Evolutionary conservation across 2,329 filamentous ascomycete genomes (phyloP).

Genomic region (Aureobasidium sp.): DNA sequence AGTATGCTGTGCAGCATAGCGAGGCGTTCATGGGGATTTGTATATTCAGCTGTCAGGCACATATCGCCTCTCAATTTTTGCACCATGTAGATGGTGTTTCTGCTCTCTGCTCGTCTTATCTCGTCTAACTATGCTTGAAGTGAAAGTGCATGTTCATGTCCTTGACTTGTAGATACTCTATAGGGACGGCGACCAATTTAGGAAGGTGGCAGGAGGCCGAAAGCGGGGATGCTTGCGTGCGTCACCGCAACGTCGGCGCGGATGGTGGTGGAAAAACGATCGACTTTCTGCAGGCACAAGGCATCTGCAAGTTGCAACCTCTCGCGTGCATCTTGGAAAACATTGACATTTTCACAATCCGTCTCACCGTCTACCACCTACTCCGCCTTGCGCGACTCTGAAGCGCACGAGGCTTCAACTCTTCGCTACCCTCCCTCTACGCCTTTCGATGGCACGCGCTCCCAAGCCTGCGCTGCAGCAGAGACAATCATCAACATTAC

Average conservation of each 20-base stretch:
- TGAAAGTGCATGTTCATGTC: too few relatives aligned
- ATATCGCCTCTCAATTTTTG: background rate
- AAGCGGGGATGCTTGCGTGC: background rate
- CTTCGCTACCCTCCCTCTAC: background rate
- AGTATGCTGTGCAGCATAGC: conserved; percentile 1
- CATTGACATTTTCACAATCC: background rate
- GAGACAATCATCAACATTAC: conserved; percentile 44
- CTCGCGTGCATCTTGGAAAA: background rate
- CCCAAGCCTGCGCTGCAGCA: conserved; percentile 6
- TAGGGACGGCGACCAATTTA: background rate
- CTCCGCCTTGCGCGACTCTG: background rate
- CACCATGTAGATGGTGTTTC: background rate
- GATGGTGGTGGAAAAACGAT: background rate
- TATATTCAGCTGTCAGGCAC: background rate
- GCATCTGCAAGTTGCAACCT: background rate
- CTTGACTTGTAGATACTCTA: too few relatives aligned
- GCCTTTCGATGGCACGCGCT: conserved; percentile 1
- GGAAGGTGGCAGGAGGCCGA: background rate
- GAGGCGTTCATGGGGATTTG: conserved; percentile 1
- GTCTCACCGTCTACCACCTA: background rate
- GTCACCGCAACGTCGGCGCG: background rate
- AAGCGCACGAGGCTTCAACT: background rate
- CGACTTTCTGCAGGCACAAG: background rate
- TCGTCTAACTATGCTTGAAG: background rate
- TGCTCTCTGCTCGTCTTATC: background rate